Conservation (phyloP, 1,284 basidiomycete genomes). For the Chondrostereum purpureum region DNA sequence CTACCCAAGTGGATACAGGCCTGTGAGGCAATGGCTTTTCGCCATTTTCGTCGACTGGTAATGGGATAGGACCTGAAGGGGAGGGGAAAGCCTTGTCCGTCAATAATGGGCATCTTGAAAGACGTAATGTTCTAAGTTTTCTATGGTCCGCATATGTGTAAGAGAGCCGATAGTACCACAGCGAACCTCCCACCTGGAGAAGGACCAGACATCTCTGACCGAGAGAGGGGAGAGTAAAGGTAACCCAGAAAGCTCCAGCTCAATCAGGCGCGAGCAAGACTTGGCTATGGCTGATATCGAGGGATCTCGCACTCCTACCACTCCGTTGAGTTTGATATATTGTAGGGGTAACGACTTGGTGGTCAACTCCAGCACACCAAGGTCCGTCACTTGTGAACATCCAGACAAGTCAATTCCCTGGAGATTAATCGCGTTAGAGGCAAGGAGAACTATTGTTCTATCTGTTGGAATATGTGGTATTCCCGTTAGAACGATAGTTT, state of each 20-base stretch:
- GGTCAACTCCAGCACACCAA: slow-evolving; percentile 67
- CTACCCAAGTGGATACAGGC: slow-evolving; percentile 48
- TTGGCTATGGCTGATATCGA: slow-evolving; percentile 71
- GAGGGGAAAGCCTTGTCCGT: slow-evolving; percentile 80
- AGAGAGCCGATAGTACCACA: slow-evolving; percentile 10
- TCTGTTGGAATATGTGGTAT: slow-evolving; percentile 60
- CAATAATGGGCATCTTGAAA: slow-evolving; percentile 66
- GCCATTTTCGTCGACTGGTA: slow-evolving; percentile 18
- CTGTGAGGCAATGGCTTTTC: slow-evolving; percentile 48
- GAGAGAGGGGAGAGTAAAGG: slow-evolving; percentile 67
- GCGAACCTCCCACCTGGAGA: slow-evolving; percentile 47
- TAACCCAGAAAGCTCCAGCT: slow-evolving; percentile 76
- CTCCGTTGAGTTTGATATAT: slow-evolving; percentile 67
- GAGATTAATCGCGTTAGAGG: slow-evolving; percentile 57
- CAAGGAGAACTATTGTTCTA: slow-evolving; percentile 59
- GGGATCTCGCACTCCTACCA: slow-evolving; percentile 66
- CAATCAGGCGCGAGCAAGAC: slow-evolving; percentile 71
- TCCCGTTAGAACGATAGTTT: slow-evolving; percentile 69
- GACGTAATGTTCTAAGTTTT: slow-evolving; percentile 69
- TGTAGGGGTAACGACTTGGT: slow-evolving; percentile 62
- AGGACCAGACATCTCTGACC: slow-evolving; percentile 79
- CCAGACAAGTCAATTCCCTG: slow-evolving; percentile 75
- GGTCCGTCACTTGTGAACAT: slow-evolving; percentile 73
- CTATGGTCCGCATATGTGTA: no score
- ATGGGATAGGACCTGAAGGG: slow-evolving; percentile 21